These are phyloP conservation scores for Neonectria ditissima DNA, from an alignment of 2,329 filamentous ascomycete species.

Conservation along the genomic window DNA sequence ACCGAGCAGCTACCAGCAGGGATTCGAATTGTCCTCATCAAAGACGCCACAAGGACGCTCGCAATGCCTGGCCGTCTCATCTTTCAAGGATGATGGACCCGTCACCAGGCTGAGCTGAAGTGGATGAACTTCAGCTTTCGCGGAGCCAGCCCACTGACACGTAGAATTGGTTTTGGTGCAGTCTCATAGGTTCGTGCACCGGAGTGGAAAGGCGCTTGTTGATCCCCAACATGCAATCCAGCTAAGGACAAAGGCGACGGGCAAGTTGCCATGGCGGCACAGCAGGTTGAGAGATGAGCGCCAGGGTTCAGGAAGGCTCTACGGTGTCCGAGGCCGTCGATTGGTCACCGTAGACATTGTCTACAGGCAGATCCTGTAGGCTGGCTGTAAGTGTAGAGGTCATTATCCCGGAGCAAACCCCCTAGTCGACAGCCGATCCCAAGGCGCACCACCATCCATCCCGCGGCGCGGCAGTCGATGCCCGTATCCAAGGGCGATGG, in stretches of 20 bases:
- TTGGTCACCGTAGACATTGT: constrained; percentile 28
- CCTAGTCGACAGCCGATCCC: constrained; percentile 19
- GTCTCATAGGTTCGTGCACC: constrained; percentile 7
- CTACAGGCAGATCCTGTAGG: constrained; percentile 24
- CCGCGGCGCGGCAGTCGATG: constrained; percentile 16
- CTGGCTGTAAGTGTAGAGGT: constrained; percentile 4
- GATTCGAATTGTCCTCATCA: constrained; percentile 4
- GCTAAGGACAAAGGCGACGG: constrained; percentile 6
- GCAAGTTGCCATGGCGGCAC: constrained; percentile 16
- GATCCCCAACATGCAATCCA: background rate
- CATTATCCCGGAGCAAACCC: constrained; percentile 22
- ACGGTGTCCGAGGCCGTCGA: constrained; percentile 9
- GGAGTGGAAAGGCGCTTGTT: constrained; percentile 2
- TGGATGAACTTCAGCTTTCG: constrained; percentile 18
- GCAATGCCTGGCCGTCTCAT: background rate
- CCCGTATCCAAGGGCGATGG: constrained; percentile 21
- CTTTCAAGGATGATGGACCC: constrained; percentile 5
- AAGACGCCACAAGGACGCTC: background rate
- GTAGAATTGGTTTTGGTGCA: constrained; percentile 8
- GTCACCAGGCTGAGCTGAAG: constrained; percentile 22
- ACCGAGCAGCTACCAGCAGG: constrained; percentile 17
- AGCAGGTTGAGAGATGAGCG: constrained; percentile 4
- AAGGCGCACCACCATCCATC: constrained; percentile 18
- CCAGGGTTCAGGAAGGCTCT: constrained; percentile 5
- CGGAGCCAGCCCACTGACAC: constrained; percentile 7